A percentile compares a stretch with the other conserved stretches of the same genome.
These are phyloP conservation scores for Raphanus sativus DNA, from an alignment of 345 rosid genomes.

Conservation along the genomic window DNA sequence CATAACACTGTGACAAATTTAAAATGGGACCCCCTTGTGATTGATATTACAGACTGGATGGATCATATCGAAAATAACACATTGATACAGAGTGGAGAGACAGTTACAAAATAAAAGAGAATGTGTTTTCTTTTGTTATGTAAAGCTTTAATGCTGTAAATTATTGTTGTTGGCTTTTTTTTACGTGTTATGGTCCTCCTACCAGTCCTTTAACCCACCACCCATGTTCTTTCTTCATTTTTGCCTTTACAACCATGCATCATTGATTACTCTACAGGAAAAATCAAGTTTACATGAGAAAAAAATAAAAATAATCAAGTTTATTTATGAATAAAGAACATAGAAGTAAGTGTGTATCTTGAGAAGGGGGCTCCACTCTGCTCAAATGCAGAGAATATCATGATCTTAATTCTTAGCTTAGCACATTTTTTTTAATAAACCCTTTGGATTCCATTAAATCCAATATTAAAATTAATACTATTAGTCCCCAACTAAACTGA, in stretches of 20 bases:
- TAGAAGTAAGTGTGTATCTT: not conserved
- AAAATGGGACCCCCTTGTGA: constrained; percentile 29
- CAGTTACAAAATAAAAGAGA: constrained; percentile 13
- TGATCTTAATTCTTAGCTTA: not conserved
- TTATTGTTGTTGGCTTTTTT: not conserved
- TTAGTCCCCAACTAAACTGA: not conserved
- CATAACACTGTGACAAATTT: not conserved
- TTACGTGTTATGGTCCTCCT: not conserved
- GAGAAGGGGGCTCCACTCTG: not conserved
- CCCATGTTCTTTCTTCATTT: not conserved
- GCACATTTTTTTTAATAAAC: constrained; percentile 6
- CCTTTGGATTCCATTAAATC: not conserved
- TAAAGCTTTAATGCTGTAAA: not conserved
- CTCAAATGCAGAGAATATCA: not conserved
- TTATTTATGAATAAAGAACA: not conserved
- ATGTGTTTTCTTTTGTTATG: not conserved
- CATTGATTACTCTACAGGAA: not conserved
- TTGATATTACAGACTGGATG: constrained; percentile 2
- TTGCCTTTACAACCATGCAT: not conserved
- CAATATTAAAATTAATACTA: not conserved
- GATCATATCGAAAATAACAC: not conserved
- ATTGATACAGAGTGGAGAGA: constrained; percentile 18
- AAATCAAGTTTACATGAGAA: not conserved
- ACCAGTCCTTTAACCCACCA: not conserved
- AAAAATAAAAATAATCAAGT: not conserved